These are phyloP conservation scores for Isochrysis galbana DNA, from an alignment of 78 protist species.

Conservation along the genomic window DNA sequence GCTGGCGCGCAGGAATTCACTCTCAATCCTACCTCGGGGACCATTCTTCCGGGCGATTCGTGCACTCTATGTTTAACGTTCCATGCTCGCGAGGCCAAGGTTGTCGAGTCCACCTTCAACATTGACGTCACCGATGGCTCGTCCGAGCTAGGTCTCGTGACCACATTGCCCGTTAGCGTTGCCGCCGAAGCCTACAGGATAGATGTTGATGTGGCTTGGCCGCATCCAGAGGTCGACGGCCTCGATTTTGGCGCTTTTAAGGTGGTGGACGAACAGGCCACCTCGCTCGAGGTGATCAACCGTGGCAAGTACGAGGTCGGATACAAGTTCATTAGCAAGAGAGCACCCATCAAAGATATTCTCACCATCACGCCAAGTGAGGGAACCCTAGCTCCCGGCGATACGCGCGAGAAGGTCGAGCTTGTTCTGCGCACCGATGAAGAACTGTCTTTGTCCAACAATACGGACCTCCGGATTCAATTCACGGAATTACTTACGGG, in stretches of 20 bases:
- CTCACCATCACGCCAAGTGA: slow-evolving; percentile 26
- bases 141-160: neutral
- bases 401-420: neutral
- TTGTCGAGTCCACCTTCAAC: neutral
- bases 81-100: neutral
- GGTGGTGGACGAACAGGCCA: slow-evolving; percentile 25
- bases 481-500: slow-evolving; percentile 8
- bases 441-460: neutral
- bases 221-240: slow-evolving; percentile 24
- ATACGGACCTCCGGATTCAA: slow-evolving; percentile 31
- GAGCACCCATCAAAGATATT: neutral
- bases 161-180: neutral
- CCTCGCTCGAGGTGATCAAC: slow-evolving; percentile 37
- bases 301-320: slow-evolving; percentile 58
- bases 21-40: neutral
- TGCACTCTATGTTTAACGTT: slow-evolving; percentile 7
- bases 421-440: neutral
- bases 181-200: slow-evolving; percentile 64
- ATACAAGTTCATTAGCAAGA: neutral
- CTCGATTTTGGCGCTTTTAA: slow-evolving; percentile 42
- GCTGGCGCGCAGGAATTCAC: neutral
- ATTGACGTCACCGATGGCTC: slow-evolving; percentile 43
- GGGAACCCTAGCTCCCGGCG: slow-evolving; percentile 31
- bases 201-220: slow-evolving; percentile 28
- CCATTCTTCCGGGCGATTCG: neutral